Evolutionary conservation across 2,329 filamentous ascomycete genomes (phyloP).

Genomic region (Aspergillus transmontanensis): DNA sequence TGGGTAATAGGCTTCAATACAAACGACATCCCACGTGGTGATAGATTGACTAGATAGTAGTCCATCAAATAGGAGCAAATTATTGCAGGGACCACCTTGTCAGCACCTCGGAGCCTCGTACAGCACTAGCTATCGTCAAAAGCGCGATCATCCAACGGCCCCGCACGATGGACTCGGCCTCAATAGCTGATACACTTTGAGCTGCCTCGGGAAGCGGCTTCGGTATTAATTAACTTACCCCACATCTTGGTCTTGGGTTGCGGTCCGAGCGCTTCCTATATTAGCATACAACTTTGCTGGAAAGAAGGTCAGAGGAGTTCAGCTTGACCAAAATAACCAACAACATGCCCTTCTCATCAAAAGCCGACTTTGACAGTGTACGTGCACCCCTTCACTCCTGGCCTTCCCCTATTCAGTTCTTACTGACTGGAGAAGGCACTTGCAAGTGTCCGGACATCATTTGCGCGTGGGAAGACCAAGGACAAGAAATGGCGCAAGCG

Average conservation of each 20-base stretch:
- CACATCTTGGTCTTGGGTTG: neutral
- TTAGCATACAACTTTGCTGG: neutral
- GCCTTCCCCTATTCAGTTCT: neutral
- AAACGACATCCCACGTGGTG: no score
- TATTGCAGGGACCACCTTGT: no score
- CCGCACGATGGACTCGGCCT: no score
- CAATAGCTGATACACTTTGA: no score
- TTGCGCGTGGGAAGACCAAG: neutral
- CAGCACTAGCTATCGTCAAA: no score
- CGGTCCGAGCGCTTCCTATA: neutral
- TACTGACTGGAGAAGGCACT: neutral
- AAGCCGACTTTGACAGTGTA: neutral
- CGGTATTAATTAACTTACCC: no score
- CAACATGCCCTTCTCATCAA: neutral
- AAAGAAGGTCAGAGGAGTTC: neutral
- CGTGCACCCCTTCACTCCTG: neutral
- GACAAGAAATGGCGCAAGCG: neutral
- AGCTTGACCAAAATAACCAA: neutral
- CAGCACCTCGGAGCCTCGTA: no score
- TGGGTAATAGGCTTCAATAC: no score
- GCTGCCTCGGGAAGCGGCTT: no score
- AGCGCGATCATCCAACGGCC: no score
- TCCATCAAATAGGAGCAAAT: no score
- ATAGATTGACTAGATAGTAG: no score
- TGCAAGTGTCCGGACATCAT: neutral